Evolutionary conservation across 345 rosid species (phyloP), one percentile per base, ranked within the genome.

Genomic region (Nephelium lappaceum): DNA sequence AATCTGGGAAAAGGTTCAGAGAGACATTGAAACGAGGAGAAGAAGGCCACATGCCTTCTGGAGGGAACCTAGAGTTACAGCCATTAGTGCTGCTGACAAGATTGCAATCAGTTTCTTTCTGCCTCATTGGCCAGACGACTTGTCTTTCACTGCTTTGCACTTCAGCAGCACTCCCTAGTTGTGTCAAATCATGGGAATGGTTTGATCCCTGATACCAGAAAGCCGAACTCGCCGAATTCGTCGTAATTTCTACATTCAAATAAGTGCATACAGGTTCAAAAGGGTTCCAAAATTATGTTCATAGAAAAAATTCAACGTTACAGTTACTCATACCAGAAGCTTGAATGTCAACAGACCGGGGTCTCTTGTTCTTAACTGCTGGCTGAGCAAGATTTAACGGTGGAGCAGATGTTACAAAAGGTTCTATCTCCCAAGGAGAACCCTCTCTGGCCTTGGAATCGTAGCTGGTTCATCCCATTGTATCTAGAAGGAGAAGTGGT

Each of bases 351-450:
- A 70, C 63, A 9, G 89, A 86, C 10, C 97, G 87, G 1, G 88
- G 88, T 79, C 95, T 85, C 82, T 92, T 92, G 82, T 72, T 82
- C 85, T 91, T 92, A 18, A 71, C 71, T 1, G 69, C 87, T 73
- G 88, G 84, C 76, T 88, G 93, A 72, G 86, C 67, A 78, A 79
- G 82, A 39, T 77, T 82, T 4, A 80, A 1, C 3, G 85, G 70
- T 71, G 85, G 73, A 69, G 86, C 47, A 61, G 92, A 84, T 51
- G 89, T 70, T 60, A 80, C 79, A 72, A 84, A 85, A 78, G 93
- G 91, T 78, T 92, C 97, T 39, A 92, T 88, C 78, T 92, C 97
- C 97, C 97, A 92, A 43, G 93, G 88, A 75, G 97, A 92, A 92
- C 95, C 83, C 86, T 88, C 61, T 89, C 87, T 72, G 94, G 97